phyloP scores from a whole-genome alignment of 2,329 filamentous ascomycete species.

The Capronia epimyces region DNA sequence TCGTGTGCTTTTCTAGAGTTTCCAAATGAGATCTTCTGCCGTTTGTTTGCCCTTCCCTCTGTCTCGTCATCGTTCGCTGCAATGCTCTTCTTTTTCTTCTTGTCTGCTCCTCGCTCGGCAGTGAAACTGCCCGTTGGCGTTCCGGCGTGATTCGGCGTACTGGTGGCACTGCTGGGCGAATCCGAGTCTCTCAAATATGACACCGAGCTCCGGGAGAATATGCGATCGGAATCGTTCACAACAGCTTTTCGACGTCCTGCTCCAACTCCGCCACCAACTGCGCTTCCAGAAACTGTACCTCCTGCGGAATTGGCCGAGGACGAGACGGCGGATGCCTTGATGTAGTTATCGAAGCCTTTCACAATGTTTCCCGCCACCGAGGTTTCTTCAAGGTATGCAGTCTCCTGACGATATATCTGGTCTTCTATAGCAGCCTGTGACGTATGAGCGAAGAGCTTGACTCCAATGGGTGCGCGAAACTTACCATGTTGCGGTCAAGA shows the following conservation, averaged over 20 bases:
- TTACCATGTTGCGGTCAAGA: constrained; percentile 57
- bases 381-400: constrained; percentile 84
- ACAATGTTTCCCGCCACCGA: constrained; percentile 86
- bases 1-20: constrained; percentile 25
- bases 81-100: constrained; percentile 35
- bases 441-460: constrained; percentile 3
- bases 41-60: constrained; percentile 27
- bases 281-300: constrained; percentile 40
- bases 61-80: constrained; percentile 37
- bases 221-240: constrained; percentile 43
- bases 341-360: constrained; percentile 95
- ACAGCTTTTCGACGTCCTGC: constrained; percentile 41
- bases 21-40: constrained; percentile 28
- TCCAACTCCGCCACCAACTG: constrained; percentile 32
- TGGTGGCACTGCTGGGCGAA: constrained; percentile 37
- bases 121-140: constrained; percentile 41
- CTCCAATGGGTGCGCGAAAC: constrained; percentile 23
- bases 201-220: constrained; percentile 47
- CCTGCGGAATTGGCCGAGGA: constrained; percentile 41
- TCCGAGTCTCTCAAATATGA: constrained; percentile 38
- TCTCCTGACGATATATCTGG: constrained; percentile 75
- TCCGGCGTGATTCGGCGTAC: constrained; percentile 44
- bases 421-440: constrained; percentile 63
- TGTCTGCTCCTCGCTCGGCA: constrained; percentile 40
- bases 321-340: constrained; percentile 68